These are phyloP conservation scores for Verticillium isaacii DNA, from an alignment of 2,329 filamentous ascomycete genomes.

Conservation along the genomic window DNA sequence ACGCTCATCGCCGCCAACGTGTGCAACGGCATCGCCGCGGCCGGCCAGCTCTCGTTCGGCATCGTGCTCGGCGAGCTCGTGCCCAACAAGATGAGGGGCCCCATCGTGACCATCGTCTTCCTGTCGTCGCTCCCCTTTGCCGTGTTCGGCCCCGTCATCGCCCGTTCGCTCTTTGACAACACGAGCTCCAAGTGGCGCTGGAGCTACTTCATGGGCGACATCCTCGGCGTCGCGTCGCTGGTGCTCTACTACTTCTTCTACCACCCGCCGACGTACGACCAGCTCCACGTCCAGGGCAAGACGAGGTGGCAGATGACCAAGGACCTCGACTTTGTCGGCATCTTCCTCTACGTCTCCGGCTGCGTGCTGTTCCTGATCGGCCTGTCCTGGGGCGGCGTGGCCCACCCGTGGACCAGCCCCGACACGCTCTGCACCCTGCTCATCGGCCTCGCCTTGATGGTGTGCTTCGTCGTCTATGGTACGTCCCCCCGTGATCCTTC, in stretches of 20 bases:
- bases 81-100: conserved; percentile 33
- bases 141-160: conserved; percentile 41
- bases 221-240: conserved; percentile 32
- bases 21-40: conserved; percentile 31
- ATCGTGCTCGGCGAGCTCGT: conserved; percentile 38
- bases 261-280: conserved; percentile 38
- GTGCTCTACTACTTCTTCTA: conserved; percentile 39
- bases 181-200: conserved; percentile 41
- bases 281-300: conserved; percentile 33
- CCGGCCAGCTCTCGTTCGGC: conserved; percentile 35
- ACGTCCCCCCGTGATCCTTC: conserved; percentile 1
- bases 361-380: conserved; percentile 38
- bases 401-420: conserved; percentile 36
- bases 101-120: conserved; percentile 30
- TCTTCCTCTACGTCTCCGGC: conserved; percentile 35
- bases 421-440: conserved; percentile 30
- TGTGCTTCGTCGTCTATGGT: conserved; percentile 31
- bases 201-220: conserved; percentile 43
- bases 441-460: conserved; percentile 28
- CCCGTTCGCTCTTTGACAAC: conserved; percentile 35
- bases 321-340: conserved; percentile 40
- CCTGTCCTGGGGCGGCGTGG: conserved; percentile 34
- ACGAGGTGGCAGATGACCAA: conserved; percentile 30
- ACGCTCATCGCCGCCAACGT: conserved; percentile 31
- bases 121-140: conserved; percentile 33